phyloP scores from a whole-genome alignment of 805 yeast species.

The Wickerhamomyces chaumierensis region DNA sequence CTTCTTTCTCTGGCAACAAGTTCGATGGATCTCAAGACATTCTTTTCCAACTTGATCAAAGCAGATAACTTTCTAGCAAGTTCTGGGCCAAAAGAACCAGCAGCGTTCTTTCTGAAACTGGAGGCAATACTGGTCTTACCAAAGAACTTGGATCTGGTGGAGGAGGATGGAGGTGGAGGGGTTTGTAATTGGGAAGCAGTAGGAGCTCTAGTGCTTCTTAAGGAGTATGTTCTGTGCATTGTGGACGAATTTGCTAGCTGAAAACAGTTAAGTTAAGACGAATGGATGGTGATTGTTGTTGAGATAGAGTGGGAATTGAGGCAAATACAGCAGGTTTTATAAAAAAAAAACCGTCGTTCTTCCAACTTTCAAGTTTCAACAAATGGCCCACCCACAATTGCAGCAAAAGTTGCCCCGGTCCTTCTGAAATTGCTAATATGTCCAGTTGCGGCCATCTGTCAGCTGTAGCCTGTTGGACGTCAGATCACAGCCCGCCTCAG shows the following conservation, averaged over 20 bases:
- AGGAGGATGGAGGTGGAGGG: conserved; percentile 73
- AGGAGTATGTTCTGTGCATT: conserved; percentile 83
- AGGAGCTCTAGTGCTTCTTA: conserved; percentile 71
- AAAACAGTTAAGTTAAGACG: no score
- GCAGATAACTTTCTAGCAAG: conserved; percentile 84
- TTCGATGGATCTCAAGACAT: conserved; percentile 88
- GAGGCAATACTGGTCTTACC: conserved; percentile 65
- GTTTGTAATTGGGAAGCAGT: conserved; percentile 71
- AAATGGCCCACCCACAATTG: neutral
- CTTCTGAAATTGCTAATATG: neutral
- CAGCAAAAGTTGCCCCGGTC: neutral
- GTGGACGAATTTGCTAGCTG: no score
- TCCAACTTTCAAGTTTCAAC: no score
- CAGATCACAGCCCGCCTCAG: no score
- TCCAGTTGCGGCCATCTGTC: no score
- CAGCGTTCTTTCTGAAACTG: conserved; percentile 68
- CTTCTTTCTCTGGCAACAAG: conserved; percentile 88
- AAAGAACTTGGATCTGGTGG: conserved; percentile 64
- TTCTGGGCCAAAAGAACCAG: conserved; percentile 92
- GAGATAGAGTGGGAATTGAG: no score
- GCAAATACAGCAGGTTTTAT: no score
- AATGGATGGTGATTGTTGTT: no score
- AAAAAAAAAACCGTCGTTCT: no score
- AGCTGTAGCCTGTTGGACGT: no score
- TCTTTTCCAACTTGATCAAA: conserved; percentile 92